Percentiles rank a stretch among this genome's conserved stretches.
Conservation (phyloP, 805 yeast genomes). For the Scheffersomyces stipitis region DNA sequence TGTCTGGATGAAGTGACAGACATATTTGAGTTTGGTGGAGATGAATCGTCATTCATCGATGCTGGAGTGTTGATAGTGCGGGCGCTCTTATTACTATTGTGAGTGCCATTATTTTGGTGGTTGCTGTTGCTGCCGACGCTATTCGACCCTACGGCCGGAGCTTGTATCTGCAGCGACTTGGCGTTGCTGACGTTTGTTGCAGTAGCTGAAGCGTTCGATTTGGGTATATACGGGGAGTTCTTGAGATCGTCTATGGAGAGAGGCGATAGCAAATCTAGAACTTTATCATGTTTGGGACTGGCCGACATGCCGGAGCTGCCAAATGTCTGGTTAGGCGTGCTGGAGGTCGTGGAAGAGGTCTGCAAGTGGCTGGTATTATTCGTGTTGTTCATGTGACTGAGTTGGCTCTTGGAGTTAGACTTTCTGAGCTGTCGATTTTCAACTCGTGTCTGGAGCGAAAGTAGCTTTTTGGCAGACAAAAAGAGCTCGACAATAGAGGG, state of each 20-base stretch:
- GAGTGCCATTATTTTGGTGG: slow-evolving; percentile 2
- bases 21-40: slow-evolving; percentile 10
- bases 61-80: slow-evolving; percentile 24
- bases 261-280: slow-evolving; percentile 41
- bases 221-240: slow-evolving; percentile 9
- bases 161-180: neutral
- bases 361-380: neutral
- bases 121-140: slow-evolving; percentile 1
- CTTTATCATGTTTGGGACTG: slow-evolving; percentile 15
- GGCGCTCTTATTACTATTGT: slow-evolving; percentile 1
- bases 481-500: slow-evolving; percentile 44
- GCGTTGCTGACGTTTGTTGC: neutral
- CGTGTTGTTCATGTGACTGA: neutral
- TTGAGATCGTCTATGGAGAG: slow-evolving; percentile 37
- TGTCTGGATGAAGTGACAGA: slow-evolving; percentile 9
- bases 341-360: neutral
- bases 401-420: slow-evolving; percentile 29
- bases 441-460: slow-evolving; percentile 39
- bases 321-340: neutral
- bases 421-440: slow-evolving; percentile 39
- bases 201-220: slow-evolving; percentile 1
- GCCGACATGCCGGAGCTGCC: neutral
- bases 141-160: slow-evolving; percentile 2
- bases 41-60: slow-evolving; percentile 26
- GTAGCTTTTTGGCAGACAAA: slow-evolving; percentile 39